Conservation (phyloP, 1,139 yeast species). For the Petasospora rhodanensis region DNA sequence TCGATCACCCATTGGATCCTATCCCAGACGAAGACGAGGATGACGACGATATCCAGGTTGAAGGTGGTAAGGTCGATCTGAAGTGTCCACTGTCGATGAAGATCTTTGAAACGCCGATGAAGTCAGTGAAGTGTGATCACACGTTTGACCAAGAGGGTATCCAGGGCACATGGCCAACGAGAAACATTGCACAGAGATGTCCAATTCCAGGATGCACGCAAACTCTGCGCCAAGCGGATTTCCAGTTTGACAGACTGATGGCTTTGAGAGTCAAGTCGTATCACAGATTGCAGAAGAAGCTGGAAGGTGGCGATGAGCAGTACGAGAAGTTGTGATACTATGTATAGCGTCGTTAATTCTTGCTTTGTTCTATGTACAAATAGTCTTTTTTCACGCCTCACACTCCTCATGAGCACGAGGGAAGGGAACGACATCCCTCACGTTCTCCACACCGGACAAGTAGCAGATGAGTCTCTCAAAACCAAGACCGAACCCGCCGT, state of each 20-base stretch:
- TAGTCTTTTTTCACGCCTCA: constrained; percentile 37
- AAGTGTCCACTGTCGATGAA: constrained; percentile 61
- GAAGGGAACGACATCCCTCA: constrained; percentile 84
- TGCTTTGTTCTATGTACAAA: not conserved
- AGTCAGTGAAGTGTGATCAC: constrained; percentile 53
- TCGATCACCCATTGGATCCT: constrained; percentile 29
- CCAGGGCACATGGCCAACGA: constrained; percentile 26
- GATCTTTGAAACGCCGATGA: constrained; percentile 48
- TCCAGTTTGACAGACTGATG: constrained; percentile 46
- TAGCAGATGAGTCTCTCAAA: constrained; percentile 80
- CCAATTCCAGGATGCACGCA: constrained; percentile 23
- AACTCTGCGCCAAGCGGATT: constrained; percentile 22
- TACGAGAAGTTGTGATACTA: not conserved
- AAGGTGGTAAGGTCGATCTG: constrained; percentile 63
- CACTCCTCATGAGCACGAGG: constrained; percentile 55
- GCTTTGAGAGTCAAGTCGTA: constrained; percentile 42
- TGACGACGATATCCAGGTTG: constrained; percentile 53
- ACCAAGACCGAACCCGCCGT: constrained; percentile 97
- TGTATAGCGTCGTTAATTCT: not conserved
- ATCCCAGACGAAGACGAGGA: constrained; percentile 33
- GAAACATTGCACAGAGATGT: constrained; percentile 8
- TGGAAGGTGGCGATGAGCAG: not conserved
- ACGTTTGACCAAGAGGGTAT: constrained; percentile 52
- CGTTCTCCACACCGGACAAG: constrained; percentile 66
- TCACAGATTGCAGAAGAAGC: constrained; percentile 14